Conservation (phyloP, 1,284 basidiomycete genomes). For the Grifola frondosa region DNA sequence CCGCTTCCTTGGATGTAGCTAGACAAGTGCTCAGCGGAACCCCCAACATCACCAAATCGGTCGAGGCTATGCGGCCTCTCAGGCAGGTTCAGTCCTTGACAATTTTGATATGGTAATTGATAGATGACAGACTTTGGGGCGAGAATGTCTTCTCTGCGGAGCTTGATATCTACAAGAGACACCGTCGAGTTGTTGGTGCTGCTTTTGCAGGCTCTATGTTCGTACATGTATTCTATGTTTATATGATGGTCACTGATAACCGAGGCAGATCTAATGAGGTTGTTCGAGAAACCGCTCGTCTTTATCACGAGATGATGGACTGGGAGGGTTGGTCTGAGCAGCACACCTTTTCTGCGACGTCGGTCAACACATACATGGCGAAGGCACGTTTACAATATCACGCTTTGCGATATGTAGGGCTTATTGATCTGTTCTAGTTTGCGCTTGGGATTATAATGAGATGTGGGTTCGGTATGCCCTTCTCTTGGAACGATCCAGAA, state of each 20-base stretch:
- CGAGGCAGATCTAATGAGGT: conserved; percentile 3
- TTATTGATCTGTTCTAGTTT: conserved; percentile 1
- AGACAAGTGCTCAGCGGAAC: neutral
- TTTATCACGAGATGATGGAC: conserved; percentile 8
- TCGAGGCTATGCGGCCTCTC: neutral
- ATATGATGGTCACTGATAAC: neutral
- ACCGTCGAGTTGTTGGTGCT: conserved; percentile 8
- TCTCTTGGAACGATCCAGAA: conserved; percentile 1
- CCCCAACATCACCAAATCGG: neutral
- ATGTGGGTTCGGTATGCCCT: conserved; percentile 7
- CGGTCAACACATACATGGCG: conserved; percentile 1
- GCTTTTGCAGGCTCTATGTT: conserved; percentile 8
- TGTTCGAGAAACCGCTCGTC: conserved; percentile 3
- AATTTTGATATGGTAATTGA: neutral
- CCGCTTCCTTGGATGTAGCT: conserved; percentile 8
- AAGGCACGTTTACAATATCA: neutral
- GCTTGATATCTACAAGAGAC: conserved; percentile 8
- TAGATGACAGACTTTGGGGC: conserved; percentile 4
- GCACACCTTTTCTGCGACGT: neutral
- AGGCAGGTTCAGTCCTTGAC: neutral
- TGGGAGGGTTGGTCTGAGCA: conserved; percentile 4
- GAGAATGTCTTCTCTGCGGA: conserved; percentile 9
- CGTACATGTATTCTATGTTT: neutral
- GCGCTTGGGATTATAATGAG: conserved; percentile 4
- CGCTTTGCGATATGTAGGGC: neutral